Base-by-base conservation (phyloP, 2,329 filamentous ascomycete species). In the Trichoderma gracile region DNA sequence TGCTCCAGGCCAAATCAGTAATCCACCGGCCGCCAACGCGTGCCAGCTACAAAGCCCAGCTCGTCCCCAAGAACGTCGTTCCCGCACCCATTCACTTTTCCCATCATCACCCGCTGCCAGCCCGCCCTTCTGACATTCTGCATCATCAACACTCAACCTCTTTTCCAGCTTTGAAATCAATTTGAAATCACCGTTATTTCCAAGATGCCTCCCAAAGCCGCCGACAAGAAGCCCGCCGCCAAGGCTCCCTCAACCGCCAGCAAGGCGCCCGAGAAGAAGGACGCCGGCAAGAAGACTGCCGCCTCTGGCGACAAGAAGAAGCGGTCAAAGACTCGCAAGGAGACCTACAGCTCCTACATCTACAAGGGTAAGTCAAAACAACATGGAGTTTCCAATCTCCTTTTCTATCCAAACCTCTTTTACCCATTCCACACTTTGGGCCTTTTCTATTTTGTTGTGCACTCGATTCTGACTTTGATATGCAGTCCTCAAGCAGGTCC, bases 271-370 rank as follows among this genome's bases (percentile, higher is more conserved):
- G 93, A 97, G 89, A 97, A 97, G 91, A 97, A 98, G 90, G 94
- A 98, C 84, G 95, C 94, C 71, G 95, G 94, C 86, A 99, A 99
- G 92, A 99, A 98, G 91, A 98, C 95, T 56, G 92, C 94, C 67
- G 88, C 93, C 68, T 88, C 92, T 78, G 95, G 95, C 70, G 95
- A 98, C 75, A 98, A 98, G 93, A 99, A 99, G 92, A 99, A 98
- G 93, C 92, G 95, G 78, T 96, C 93, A 85, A 99, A 99, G 93
- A 92, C 93, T 72, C 90, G 95, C 84, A 98, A 98, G 91, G 95
- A 99, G 87, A 99, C 95, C n/a, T 99, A 99, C 86, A 96, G 91
- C 73, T 96, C 92, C 64, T 99, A 99, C 88, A 99, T 99, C 84
- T 99, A 98, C 91, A 99, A 98, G 87, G 95, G 94, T 97, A 78